Conservation (phyloP, 2,329 filamentous ascomycete genomes). For the Exophiala sideris region DNA sequence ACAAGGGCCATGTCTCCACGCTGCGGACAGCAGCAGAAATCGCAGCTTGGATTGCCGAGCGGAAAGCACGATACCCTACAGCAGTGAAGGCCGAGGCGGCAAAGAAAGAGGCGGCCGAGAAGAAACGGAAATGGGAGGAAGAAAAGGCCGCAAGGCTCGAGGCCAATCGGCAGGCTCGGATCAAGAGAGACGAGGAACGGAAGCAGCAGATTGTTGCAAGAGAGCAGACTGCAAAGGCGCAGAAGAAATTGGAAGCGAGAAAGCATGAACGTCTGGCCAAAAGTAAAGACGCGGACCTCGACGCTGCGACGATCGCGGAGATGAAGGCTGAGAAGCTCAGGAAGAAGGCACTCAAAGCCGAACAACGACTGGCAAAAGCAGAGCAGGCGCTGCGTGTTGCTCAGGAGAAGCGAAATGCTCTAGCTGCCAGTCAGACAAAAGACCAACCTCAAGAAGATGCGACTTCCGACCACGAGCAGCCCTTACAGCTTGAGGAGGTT, state of each 20-base stretch:
- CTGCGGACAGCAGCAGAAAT: slow-evolving; percentile 64
- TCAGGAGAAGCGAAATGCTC: slow-evolving; percentile 2
- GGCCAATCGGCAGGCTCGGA: slow-evolving; percentile 37
- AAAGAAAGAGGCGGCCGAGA: slow-evolving; percentile 48
- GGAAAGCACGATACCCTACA: slow-evolving; percentile 77
- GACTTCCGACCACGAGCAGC: neutral
- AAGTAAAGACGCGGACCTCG: neutral
- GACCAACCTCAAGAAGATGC: neutral
- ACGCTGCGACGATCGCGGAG: slow-evolving; percentile 10
- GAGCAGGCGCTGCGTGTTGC: slow-evolving; percentile 18
- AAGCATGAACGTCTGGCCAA: neutral
- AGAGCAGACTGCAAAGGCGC: slow-evolving; percentile 8
- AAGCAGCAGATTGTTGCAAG: slow-evolving; percentile 4
- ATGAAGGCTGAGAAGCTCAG: slow-evolving; percentile 39
- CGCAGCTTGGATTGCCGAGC: slow-evolving; percentile 74
- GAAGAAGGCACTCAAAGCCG: slow-evolving; percentile 42
- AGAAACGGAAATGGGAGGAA: slow-evolving; percentile 63
- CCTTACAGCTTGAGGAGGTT: neutral
- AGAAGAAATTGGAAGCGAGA: neutral
- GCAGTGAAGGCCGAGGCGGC: slow-evolving; percentile 57
- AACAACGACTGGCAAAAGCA: slow-evolving; percentile 30
- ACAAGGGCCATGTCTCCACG: slow-evolving; percentile 53
- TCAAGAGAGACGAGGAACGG: slow-evolving; percentile 29
- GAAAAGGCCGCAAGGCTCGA: slow-evolving; percentile 49
- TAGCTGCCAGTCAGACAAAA: neutral